Percentiles rank a stretch among this genome's conserved stretches.
Evolutionary conservation across 192 early-diverging fungal genomes (phyloP).

Genomic region (Phlyctochytrium planicorne): DNA sequence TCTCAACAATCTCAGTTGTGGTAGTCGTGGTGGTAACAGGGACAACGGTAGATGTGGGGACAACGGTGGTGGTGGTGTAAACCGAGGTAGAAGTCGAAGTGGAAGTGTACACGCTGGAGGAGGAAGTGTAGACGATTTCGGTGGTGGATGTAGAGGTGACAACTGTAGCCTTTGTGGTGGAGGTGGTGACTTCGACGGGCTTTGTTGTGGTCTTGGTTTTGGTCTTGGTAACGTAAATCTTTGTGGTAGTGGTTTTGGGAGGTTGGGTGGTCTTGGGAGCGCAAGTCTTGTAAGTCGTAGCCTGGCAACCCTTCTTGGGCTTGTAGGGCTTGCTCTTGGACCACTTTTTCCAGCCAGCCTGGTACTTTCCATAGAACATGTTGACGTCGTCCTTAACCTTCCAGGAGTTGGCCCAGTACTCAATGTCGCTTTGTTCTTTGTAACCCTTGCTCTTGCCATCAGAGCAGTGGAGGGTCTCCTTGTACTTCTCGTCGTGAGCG

Average conservation of each 20-base stretch:
- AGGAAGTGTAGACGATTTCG: neutral
- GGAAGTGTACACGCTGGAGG: neutral
- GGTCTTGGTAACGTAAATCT: neutral
- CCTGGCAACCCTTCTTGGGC: neutral
- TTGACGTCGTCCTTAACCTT: neutral
- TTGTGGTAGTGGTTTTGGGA: conserved; percentile 1
- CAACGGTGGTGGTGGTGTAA: neutral
- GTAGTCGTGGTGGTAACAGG: neutral
- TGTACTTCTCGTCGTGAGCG: neutral
- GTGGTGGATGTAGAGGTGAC: conserved; percentile 1
- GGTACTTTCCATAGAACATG: neutral
- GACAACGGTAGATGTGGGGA: neutral
- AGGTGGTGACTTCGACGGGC: neutral
- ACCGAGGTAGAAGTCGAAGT: neutral
- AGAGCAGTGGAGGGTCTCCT: neutral
- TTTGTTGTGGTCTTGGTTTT: too few relatives aligned
- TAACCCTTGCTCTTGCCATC: neutral
- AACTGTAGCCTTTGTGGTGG: neutral
- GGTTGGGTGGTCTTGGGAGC: too few relatives aligned
- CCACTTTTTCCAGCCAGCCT: neutral
- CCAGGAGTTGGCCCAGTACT: neutral
- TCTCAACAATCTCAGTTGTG: neutral
- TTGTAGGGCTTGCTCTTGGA: neutral
- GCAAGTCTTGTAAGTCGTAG: too few relatives aligned
- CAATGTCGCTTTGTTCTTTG: neutral